Evolutionary conservation across 1,139 yeast genomes (phyloP).

Genomic region (Yamadazyma aaseri): DNA sequence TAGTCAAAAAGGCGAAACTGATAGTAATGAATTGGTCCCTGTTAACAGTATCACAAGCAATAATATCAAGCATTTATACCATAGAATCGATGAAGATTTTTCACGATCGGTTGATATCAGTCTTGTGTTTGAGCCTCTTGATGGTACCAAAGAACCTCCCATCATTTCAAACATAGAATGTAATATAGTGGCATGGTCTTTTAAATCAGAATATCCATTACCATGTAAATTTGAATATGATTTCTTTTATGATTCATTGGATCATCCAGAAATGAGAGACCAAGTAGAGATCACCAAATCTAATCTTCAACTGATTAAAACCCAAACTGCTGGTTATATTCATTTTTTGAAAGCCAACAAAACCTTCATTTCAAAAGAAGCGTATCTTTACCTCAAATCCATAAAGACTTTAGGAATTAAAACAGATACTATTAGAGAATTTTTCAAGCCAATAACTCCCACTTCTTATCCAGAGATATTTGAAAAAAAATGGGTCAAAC

Average conservation of each 20-base stretch:
- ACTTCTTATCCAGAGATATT: constrained; percentile 23
- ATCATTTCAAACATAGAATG: constrained; percentile 31
- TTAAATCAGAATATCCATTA: constrained; percentile 41
- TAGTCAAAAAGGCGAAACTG: constrained; percentile 9
- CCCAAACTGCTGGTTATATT: constrained; percentile 33
- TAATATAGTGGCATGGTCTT: constrained; percentile 44
- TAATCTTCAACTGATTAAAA: constrained; percentile 38
- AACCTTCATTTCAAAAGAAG: constrained; percentile 31
- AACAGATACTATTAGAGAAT: constrained; percentile 42
- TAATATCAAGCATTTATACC: constrained; percentile 33
- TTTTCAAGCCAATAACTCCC: constrained; percentile 28
- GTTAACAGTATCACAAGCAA: constrained; percentile 19
- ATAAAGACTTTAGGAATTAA: constrained; percentile 40
- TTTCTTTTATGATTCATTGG: constrained; percentile 36
- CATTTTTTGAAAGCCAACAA: constrained; percentile 35
- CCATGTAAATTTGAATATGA: constrained; percentile 43
- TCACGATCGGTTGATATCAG: constrained; percentile 25
- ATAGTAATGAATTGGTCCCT: constrained; percentile 17
- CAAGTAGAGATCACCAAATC: constrained; percentile 33
- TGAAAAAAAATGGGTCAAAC: constrained; percentile 31
- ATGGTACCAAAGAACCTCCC: constrained; percentile 29
- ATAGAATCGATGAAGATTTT: constrained; percentile 25
- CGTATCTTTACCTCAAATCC: constrained; percentile 40
- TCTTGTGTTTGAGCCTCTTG: constrained; percentile 24
- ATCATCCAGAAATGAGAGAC: constrained; percentile 20